Conservation (phyloP, 2,329 filamentous ascomycete genomes). For the Ophidiomyces ophidiicola region DNA sequence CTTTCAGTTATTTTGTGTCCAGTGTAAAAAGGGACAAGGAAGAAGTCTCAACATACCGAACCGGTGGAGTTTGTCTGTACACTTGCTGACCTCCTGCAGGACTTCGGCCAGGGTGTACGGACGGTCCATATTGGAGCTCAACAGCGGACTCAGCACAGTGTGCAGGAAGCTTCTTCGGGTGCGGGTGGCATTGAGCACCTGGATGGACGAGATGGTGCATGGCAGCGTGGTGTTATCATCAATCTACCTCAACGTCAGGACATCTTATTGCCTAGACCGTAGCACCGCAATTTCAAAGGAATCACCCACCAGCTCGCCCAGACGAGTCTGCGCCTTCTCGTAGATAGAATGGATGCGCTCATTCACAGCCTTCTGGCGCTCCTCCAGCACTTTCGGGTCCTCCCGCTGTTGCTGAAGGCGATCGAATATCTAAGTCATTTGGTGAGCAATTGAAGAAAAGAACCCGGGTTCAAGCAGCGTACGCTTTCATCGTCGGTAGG, state of each 20-base stretch:
- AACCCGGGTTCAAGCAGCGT: conserved; percentile 18
- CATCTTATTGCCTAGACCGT: too few species aligned
- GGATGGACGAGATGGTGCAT: conserved; percentile 74
- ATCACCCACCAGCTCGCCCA: conserved; percentile 50
- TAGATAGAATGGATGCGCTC: conserved; percentile 47
- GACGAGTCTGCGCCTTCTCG: conserved; percentile 50
- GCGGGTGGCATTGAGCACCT: conserved; percentile 67
- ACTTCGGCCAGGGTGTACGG: conserved; percentile 71
- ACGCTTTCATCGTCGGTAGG: conserved; percentile 33
- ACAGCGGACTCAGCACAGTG: conserved; percentile 63
- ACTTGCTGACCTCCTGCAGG: conserved; percentile 56
- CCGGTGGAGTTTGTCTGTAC: conserved; percentile 60
- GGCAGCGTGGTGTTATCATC: conserved; percentile 74
- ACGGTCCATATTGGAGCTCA: conserved; percentile 53
- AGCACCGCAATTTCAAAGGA: background rate
- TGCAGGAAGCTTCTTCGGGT: conserved; percentile 78
- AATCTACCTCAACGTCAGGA: conserved; percentile 43
- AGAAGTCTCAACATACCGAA: conserved; percentile 52
- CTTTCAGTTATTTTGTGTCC: background rate
- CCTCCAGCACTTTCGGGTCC: conserved; percentile 48
- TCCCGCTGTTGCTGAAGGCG: conserved; percentile 43
- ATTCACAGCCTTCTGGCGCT: conserved; percentile 49
- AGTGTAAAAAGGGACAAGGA: background rate
- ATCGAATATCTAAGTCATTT: conserved; percentile 53
- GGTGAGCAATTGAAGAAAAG: background rate